These are phyloP conservation scores for Suhomyces atakaporum DNA, from an alignment of 1,139 yeast species.

Conservation along the genomic window DNA sequence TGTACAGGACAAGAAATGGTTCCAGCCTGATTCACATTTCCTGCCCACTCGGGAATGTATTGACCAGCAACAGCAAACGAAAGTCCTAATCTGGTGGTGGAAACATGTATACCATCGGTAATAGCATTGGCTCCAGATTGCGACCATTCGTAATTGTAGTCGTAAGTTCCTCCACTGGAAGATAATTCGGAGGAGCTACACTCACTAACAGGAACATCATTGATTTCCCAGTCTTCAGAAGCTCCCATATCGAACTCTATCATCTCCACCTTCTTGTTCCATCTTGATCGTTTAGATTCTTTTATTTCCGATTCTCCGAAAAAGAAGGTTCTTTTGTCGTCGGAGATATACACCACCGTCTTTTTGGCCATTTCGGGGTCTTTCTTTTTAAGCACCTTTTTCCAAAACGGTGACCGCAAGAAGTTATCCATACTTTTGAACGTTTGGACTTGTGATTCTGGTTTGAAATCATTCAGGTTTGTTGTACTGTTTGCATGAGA, in stretches of 20 bases:
- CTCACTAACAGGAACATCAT: constrained; percentile 20
- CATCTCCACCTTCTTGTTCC: constrained; percentile 14
- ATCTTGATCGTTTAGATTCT: constrained; percentile 1
- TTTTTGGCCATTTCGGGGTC: constrained; percentile 16
- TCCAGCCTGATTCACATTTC: constrained; percentile 18
- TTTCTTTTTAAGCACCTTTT: constrained; percentile 13
- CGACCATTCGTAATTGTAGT: constrained; percentile 17
- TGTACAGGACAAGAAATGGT: constrained; percentile 19
- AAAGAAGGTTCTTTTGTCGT: constrained; percentile 17
- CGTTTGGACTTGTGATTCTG: no score
- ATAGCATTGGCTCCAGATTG: constrained; percentile 1
- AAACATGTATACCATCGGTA: neutral
- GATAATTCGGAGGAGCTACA: constrained; percentile 23
- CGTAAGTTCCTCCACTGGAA: constrained; percentile 21
- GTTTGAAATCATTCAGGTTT: neutral
- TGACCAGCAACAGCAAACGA: neutral
- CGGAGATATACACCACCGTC: constrained; percentile 18
- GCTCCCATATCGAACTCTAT: constrained; percentile 24
- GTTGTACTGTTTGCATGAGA: no score
- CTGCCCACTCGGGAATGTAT: constrained; percentile 1
- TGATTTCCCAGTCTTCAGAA: constrained; percentile 1
- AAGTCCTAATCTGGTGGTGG: constrained; percentile 7
- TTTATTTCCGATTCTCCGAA: constrained; percentile 17
- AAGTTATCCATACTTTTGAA: constrained; percentile 2
- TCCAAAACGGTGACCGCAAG: constrained; percentile 21